These are phyloP conservation scores for Sphenostylis stenocarpa DNA, from an alignment of 306 rosid species.

Conservation along the genomic window DNA sequence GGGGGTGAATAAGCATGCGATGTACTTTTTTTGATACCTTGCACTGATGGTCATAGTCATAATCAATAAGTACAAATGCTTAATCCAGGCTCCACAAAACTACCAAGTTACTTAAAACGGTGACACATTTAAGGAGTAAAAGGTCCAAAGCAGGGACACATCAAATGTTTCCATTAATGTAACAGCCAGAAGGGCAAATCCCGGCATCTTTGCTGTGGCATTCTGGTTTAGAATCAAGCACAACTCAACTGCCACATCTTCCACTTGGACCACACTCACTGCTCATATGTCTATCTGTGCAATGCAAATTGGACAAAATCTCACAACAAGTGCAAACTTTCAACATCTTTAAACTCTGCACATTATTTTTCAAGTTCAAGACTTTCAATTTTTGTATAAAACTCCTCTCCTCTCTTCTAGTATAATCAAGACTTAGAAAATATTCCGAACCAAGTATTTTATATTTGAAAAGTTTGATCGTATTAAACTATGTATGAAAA, in stretches of 20 bases:
- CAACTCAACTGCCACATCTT: conserved; percentile 26
- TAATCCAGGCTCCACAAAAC: conserved; percentile 29
- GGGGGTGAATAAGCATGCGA: conserved; percentile 31
- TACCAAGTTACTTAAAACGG: conserved; percentile 35
- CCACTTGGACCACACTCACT: conserved; percentile 36
- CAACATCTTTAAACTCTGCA: too few species aligned
- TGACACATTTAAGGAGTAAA: conserved; percentile 33
- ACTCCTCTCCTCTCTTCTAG: not conserved
- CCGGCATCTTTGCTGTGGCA: conserved; percentile 39
- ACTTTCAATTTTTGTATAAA: not conserved
- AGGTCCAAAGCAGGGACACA: conserved; percentile 30
- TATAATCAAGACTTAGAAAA: not conserved
- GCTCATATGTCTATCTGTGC: conserved; percentile 17
- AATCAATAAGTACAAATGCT: conserved; percentile 30
- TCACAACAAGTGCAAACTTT: too few species aligned
- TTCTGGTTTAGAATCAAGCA: conserved; percentile 35
- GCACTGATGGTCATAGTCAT: conserved; percentile 16
- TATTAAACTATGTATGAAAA: not conserved
- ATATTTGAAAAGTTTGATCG: not conserved
- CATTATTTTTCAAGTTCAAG: not conserved
- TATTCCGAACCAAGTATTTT: not conserved
- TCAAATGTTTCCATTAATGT: conserved; percentile 44
- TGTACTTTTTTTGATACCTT: conserved; percentile 10
- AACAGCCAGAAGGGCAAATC: conserved; percentile 40
- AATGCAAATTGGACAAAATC: not conserved